phyloP scores from a whole-genome alignment of 2,329 filamentous ascomycete species.

The Penicillium sp. region DNA sequence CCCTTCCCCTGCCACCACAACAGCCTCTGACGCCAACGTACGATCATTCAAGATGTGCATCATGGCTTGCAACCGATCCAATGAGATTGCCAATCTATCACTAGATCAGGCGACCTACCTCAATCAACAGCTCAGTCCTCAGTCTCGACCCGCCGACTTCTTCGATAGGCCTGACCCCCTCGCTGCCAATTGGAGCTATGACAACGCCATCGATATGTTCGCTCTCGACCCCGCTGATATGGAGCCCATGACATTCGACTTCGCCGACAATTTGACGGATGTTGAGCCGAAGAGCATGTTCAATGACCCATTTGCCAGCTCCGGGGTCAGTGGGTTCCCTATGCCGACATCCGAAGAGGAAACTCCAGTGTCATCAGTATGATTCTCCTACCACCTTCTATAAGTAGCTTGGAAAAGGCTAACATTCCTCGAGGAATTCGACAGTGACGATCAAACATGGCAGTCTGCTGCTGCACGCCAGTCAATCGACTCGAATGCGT shows the following conservation, averaged over 20 bases:
- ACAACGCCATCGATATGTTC: slow-evolving; percentile 36
- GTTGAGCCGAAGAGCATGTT: slow-evolving; percentile 32
- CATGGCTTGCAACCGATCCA: slow-evolving; percentile 22
- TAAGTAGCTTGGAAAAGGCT: neutral
- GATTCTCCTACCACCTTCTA: neutral
- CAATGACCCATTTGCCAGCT: slow-evolving; percentile 30
- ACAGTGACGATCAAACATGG: slow-evolving; percentile 37
- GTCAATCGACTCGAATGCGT: slow-evolving; percentile 18
- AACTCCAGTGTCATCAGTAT: slow-evolving; percentile 29
- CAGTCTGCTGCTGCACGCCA: slow-evolving; percentile 23
- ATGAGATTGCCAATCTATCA: slow-evolving; percentile 16
- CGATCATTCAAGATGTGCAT: slow-evolving; percentile 12
- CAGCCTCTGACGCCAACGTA: slow-evolving; percentile 3
- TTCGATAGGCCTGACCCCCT: slow-evolving; percentile 31
- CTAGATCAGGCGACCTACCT: slow-evolving; percentile 20
- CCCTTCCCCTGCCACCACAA: neutral
- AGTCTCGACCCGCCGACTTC: slow-evolving; percentile 12
- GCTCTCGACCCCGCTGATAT: slow-evolving; percentile 32
- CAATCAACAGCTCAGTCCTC: slow-evolving; percentile 22
- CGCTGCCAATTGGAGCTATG: slow-evolving; percentile 37
- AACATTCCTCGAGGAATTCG: slow-evolving; percentile 24
- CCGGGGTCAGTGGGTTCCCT: slow-evolving; percentile 31
- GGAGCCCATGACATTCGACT: slow-evolving; percentile 31
- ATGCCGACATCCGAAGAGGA: slow-evolving; percentile 33
- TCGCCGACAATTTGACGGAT: slow-evolving; percentile 29